Conservation (phyloP, 805 yeast genomes). For the Candida ulmi region DNA sequence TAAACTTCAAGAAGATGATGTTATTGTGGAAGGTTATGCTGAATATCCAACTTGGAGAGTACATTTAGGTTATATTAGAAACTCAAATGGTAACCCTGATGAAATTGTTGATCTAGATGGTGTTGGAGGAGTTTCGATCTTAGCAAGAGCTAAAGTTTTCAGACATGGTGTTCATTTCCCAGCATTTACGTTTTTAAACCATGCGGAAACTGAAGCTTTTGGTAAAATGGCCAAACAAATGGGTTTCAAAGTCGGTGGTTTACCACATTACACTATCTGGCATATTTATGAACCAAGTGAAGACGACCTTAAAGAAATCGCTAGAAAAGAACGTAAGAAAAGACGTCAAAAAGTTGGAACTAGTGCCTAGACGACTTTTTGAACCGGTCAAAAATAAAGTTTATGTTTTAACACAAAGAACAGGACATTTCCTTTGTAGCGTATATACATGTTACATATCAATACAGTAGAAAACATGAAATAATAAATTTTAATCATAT, state of each 20-base stretch:
- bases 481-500: no score
- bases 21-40: conserved; percentile 83
- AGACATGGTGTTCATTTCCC: conserved; percentile 81
- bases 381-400: no score
- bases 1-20: conserved; percentile 70
- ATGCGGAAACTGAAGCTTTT: conserved; percentile 85
- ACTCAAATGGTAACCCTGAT: conserved; percentile 51
- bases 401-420: not conserved
- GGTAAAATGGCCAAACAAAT: conserved; percentile 74
- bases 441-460: no score
- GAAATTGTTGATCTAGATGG: conserved; percentile 75
- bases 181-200: conserved; percentile 77
- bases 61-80: conserved; percentile 70
- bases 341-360: conserved; percentile 34
- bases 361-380: no score
- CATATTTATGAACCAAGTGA: conserved; percentile 88
- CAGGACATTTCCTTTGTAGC: no score
- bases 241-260: conserved; percentile 82
- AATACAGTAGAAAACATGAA: no score
- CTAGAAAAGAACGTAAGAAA: conserved; percentile 60
- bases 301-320: conserved; percentile 69
- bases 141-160: conserved; percentile 69
- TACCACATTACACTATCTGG: conserved; percentile 88
- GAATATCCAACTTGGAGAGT: conserved; percentile 85
- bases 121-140: conserved; percentile 80